A percentile compares a stretch with the other conserved stretches of the same genome.
Conservation (phyloP, 257 asterid species). For the Haberlea rhodopensis region DNA sequence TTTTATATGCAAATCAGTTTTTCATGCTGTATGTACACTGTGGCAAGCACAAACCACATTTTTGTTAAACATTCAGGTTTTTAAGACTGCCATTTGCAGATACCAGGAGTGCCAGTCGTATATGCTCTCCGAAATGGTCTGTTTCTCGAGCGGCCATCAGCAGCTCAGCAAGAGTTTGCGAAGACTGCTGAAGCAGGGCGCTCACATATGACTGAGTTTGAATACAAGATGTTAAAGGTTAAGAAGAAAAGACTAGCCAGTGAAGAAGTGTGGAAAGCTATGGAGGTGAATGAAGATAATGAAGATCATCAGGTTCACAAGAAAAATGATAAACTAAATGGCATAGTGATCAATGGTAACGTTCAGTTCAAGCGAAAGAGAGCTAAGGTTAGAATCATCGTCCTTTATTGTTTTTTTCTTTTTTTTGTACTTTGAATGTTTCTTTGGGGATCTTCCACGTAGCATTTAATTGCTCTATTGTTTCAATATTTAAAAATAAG, state of each 20-base stretch:
- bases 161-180: conserved; percentile 58
- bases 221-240: conserved; percentile 44
- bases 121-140: conserved; percentile 80
- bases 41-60: conserved; percentile 6
- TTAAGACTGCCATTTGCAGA: conserved; percentile 35
- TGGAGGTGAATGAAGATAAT: conserved; percentile 42
- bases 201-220: conserved; percentile 65
- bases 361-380: conserved; percentile 52
- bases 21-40: conserved; percentile 5
- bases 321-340: conserved; percentile 28
- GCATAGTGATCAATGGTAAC: conserved; percentile 32
- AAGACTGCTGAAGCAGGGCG: conserved; percentile 71
- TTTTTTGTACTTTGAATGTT: not conserved
- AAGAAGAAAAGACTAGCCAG: conserved; percentile 37
- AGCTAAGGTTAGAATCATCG: conserved; percentile 43
- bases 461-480: not conserved
- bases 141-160: conserved; percentile 79
- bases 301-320: conserved; percentile 32
- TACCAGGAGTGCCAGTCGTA: conserved; percentile 84
- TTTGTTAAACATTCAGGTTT: conserved; percentile 6
- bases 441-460: not conserved
- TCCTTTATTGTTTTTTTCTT: not conserved
- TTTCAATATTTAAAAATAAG: not conserved
- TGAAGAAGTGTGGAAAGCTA: conserved; percentile 47
- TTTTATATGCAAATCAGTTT: not conserved